Evolutionary conservation across 2,329 filamentous ascomycete genomes (phyloP), one percentile per base, ranked within the genome.

Genomic region (Penicillium sp.): DNA sequence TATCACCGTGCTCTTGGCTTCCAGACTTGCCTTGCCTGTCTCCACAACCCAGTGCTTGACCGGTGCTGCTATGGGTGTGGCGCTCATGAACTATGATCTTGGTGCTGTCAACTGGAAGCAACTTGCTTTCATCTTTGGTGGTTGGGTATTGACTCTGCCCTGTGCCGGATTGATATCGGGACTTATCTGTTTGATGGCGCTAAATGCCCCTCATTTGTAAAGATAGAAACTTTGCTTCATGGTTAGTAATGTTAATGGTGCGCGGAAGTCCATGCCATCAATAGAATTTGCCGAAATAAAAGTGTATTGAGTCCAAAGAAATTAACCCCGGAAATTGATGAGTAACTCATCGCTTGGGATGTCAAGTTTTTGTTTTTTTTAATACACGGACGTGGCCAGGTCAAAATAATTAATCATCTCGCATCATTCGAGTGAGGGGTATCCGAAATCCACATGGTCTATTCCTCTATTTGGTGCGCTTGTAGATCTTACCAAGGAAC

Each of bases 401-500:
- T 4, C 8, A 14, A 16, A 43, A 34, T 18, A 9, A 47, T 34
- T 22, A 13, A 49, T 55, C 42, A 21, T 56, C 42, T 48, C 43
- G 38, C 52, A 32, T 38, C 47, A 55, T 42, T 45, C 39, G 39
- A 53, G 47, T 34, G 43, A 43, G 36, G 51, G 59, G 59, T 62
- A 62, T 63, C 34, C 34, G 40, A 53, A 45, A 40, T 31, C 11
- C 22, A 34, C 38, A 10, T 27, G 36, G 48, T 59, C 52, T 43
- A 36, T 18, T 54, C 13, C 54, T 75, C 73, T 90, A 97, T 79
- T 96, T 97, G 84, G 86, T 94, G 71, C 94, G 85, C 86, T 96
- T 96, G 85, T 97, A 97, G 72, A 99, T 97, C 85, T 99, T 99
- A 75, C 82, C 81, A 62, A 99, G 81, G 83, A 97, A 99, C 43